Evolutionary conservation across 768 basidiomycete genomes (phyloP), one percentile per base, ranked within the genome.

Genomic region (Symmetrospora coprosmae): DNA sequence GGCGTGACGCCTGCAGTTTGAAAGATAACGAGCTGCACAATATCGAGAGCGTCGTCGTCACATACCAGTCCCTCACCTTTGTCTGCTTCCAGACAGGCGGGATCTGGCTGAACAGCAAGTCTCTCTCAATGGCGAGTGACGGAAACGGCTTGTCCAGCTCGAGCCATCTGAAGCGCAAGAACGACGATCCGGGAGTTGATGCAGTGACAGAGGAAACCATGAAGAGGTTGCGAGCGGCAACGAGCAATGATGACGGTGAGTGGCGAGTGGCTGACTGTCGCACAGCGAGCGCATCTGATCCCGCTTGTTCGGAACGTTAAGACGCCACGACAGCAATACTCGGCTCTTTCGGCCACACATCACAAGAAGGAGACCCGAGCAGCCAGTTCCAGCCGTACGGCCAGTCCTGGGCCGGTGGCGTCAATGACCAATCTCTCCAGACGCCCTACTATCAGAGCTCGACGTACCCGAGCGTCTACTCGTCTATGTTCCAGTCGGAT

Each of bases 71-170:
- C 28, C 39, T 69, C 64, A 66, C 55, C 17, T 67, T 69, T 34
- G 66, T 64, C 50, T 65, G 66, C 59, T 69, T 69, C 58, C 63
- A 67, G 46, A 66, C 64, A 3, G 65, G 60, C n/a, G 65, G 65
- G 27, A 50, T 63, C 49, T 56, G 59, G 41, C 41, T 61, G 50
- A 64, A 47, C 31, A 43, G 55, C 53, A 33, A 50, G 43, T 16
- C 64, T 43, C 7, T 23, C 16, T 17, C 16, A 34, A 49, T 47
- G 6, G 41, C 5, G 31, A 58, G 49, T 39, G 21, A 28, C n/a
- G 19, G 38, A 4, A 28, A 34, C 21, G 37, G 39, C 19, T n/a
- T 33, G 7, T 21, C 21, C 33, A 1, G 21, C 27, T 4, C 19
- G 7, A 14, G 23, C 35, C 17, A 33, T 6, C 34, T 13, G 9